Percentiles rank a stretch among this genome's conserved stretches.
phyloP scores from a whole-genome alignment of 2,329 filamentous ascomycete genomes.

The Geoglossum cookeanum region DNA sequence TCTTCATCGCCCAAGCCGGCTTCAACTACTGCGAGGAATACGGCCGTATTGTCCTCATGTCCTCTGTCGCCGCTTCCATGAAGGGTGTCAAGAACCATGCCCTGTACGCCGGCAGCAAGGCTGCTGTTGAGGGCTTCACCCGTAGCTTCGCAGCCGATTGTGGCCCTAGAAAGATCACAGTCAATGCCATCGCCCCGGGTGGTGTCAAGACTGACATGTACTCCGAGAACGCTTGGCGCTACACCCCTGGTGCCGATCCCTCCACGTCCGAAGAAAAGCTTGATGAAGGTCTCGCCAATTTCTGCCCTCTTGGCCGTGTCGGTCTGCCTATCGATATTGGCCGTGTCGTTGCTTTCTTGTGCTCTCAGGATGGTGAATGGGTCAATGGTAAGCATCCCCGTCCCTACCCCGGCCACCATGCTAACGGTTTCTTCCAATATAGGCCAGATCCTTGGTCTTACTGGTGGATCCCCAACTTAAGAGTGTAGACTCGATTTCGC shows the following conservation, averaged over 20 bases:
- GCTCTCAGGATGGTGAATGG: conserved; percentile 21
- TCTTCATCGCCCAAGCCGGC: conserved; percentile 59
- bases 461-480: conserved; percentile 17
- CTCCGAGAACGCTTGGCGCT: conserved; percentile 39
- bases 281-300: conserved; percentile 28
- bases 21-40: conserved; percentile 51
- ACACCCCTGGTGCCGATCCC: conserved; percentile 28
- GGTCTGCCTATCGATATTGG: conserved; percentile 27
- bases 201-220: conserved; percentile 67
- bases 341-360: conserved; percentile 21
- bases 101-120: conserved; percentile 48
- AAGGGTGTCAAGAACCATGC: not conserved
- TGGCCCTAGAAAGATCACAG: conserved; percentile 43
- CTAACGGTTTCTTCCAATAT: not conserved
- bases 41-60: conserved; percentile 52
- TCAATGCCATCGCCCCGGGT: conserved; percentile 54
- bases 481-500: not conserved
- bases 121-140: conserved; percentile 53
- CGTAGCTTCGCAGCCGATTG: conserved; percentile 55
- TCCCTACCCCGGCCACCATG: conserved; percentile 6
- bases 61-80: conserved; percentile 47
- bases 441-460: conserved; percentile 25
- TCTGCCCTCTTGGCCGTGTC: conserved; percentile 30
- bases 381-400: conserved; percentile 19
- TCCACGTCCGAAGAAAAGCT: conserved; percentile 22